Conservation (phyloP, 352 stramenopile species). For the Globisporangium camurandrum region DNA sequence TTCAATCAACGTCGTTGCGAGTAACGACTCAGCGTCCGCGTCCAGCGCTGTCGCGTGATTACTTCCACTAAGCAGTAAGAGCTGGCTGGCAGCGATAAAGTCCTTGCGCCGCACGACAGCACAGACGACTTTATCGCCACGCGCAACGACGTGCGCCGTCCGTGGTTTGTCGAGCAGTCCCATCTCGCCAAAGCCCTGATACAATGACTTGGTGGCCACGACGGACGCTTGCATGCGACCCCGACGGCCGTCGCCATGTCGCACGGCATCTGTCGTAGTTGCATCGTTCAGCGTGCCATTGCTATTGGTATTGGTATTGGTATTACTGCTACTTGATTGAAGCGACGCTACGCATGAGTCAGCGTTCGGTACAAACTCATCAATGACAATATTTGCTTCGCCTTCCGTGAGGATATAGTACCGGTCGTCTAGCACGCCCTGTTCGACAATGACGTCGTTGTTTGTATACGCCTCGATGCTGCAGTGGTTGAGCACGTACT, state of each 20-base stretch:
- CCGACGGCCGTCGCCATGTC: conserved; percentile 7
- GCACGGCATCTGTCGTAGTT: background rate
- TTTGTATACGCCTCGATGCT: conserved; percentile 33
- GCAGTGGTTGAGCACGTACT: conserved; percentile 46
- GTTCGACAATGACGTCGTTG: conserved; percentile 37
- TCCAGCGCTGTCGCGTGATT: conserved; percentile 18
- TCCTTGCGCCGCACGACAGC: conserved; percentile 36
- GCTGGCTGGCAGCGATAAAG: conserved; percentile 39
- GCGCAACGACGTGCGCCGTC: conserved; percentile 39
- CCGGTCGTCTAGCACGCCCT: conserved; percentile 47
- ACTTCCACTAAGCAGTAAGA: conserved; percentile 12
- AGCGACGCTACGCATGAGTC: conserved; percentile 3
- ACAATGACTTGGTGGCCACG: conserved; percentile 48
- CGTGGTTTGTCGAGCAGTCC: conserved; percentile 52
- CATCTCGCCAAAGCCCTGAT: conserved; percentile 78
- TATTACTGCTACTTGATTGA: background rate
- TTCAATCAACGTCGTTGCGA: conserved; percentile 58
- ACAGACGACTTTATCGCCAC: conserved; percentile 24
- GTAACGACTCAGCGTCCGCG: conserved; percentile 37
- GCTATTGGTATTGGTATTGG: too few relatives aligned
- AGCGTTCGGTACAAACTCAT: conserved; percentile 17
- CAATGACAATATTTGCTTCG: conserved; percentile 44
- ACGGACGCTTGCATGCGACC: conserved; percentile 17
- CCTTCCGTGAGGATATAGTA: conserved; percentile 69
- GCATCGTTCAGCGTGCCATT: too few relatives aligned